Evolutionary conservation across 768 basidiomycete genomes (phyloP), one percentile per base, ranked within the genome.

Genomic region (Podaxis rugospora): DNA sequence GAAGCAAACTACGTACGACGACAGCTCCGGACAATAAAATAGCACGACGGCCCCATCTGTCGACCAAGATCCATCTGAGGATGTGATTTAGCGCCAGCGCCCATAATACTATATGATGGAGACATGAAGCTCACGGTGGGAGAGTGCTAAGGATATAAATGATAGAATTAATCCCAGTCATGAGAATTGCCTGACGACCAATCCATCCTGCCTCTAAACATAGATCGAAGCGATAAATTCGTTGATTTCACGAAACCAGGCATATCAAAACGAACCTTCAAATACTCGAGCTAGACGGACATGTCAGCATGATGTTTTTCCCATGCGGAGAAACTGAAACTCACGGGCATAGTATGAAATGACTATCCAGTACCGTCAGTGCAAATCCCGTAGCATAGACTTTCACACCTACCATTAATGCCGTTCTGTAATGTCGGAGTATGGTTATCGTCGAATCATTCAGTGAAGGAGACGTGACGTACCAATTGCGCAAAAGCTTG

Each of bases 401-500:
- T 11, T 23, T 51, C 50, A n/a, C 52, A 58, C 79, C 56, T 72
- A 91, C 92, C 91, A 70, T 95, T 97, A 68, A 97, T 98, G 62
- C 95, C 95, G 71, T 96, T 96, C 93, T 96, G 53, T 6, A 63
- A 32, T 25, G 21, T 5, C 3, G 5, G 5, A 18, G 36, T 55
- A 13, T 27, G 16, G 57, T 21, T 5, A 39, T 10, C 18, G 6
- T 40, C 28, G 5, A 39, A n/a, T 9, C 50, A 28, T 25, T 14
- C 37, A 59, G 42, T 36, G 65, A 49, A 52, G 55, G 53, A 56
- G 6, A 59, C 47, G 66, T 25, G 4, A 80, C 92, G 62, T 64
- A 93, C 94, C 69, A 97, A 77, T 70, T 97, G 95, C 46, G 95
- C 95, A 74, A 97, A 96, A 44, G 92, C 91, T 72, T 97, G 95